A percentile compares a stretch with the other conserved stretches of the same genome.
Evolutionary conservation across 768 basidiomycete genomes (phyloP).

Genomic region (Mycena pura): DNA sequence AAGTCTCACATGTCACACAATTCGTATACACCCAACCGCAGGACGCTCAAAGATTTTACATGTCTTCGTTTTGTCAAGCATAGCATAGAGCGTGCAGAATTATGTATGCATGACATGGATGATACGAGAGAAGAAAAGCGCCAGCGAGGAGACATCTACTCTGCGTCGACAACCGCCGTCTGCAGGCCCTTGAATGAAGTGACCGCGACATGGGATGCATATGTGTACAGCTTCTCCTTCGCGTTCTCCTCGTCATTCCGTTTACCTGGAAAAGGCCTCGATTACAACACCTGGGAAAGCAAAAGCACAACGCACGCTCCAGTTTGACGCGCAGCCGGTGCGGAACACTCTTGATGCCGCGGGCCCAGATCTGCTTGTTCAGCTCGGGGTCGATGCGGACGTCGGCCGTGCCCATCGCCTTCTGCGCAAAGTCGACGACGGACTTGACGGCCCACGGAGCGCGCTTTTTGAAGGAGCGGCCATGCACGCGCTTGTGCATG

Average conservation of each 20-base stretch:
- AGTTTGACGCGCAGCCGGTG: slow-evolving; percentile 92
- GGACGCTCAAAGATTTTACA: no score
- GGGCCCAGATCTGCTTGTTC: slow-evolving; percentile 95
- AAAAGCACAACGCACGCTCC: slow-evolving; percentile 70
- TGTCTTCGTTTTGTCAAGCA: slow-evolving; percentile 15
- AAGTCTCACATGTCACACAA: no score
- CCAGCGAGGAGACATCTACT: slow-evolving; percentile 51
- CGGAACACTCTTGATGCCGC: slow-evolving; percentile 93
- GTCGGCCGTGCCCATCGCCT: slow-evolving; percentile 95
- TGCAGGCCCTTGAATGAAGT: slow-evolving; percentile 88
- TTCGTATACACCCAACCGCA: no score
- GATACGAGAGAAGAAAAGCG: slow-evolving; percentile 7
- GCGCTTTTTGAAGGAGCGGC: slow-evolving; percentile 95
- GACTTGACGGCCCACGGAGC: slow-evolving; percentile 97
- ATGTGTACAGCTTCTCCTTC: slow-evolving; percentile 96
- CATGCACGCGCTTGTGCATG: slow-evolving; percentile 93
- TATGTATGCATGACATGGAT: slow-evolving; percentile 26
- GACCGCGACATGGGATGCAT: slow-evolving; percentile 83
- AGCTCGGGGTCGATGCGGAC: slow-evolving; percentile 94
- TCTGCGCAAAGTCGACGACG: slow-evolving; percentile 88
- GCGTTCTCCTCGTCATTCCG: slow-evolving; percentile 99
- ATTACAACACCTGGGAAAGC: background rate
- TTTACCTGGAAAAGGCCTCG: slow-evolving; percentile 66
- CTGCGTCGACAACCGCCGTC: slow-evolving; percentile 82
- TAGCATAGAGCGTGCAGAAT: slow-evolving; percentile 19